A percentile compares a stretch with the other conserved stretches of the same genome.
These are phyloP conservation scores for Podospora didyma DNA, from an alignment of 495 filamentous ascomycete species.

Conservation along the genomic window DNA sequence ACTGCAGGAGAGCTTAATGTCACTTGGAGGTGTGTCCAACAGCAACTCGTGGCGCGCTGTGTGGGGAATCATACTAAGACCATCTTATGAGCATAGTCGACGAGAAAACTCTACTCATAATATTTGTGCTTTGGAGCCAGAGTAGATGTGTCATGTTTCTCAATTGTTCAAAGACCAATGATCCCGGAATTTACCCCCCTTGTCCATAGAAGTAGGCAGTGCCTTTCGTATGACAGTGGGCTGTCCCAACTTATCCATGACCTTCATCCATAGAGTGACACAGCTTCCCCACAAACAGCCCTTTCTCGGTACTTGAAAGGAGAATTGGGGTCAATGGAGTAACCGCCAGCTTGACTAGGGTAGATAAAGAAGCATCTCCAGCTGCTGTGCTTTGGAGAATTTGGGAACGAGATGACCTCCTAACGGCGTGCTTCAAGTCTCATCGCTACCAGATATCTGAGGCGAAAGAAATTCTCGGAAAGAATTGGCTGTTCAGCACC, in stretches of 20 bases:
- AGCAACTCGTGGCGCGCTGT: too few species aligned
- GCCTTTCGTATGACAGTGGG: background rate
- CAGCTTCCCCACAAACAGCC: constrained; percentile 8
- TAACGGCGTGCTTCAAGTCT: too few species aligned
- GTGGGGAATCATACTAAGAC: too few species aligned
- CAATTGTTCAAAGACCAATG: too few species aligned
- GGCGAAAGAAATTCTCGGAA: background rate
- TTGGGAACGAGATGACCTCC: too few species aligned
- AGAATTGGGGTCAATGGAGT: background rate
- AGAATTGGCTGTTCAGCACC: background rate
- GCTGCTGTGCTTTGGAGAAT: too few species aligned
- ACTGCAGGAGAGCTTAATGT: too few species aligned
- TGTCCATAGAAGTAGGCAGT: background rate
- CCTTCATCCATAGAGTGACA: constrained; percentile 2
- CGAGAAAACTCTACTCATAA: too few species aligned
- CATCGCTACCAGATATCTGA: background rate
- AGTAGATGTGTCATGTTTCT: too few species aligned
- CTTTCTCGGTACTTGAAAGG: constrained; percentile 10
- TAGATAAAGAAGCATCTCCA: background rate
- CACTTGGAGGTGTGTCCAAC: too few species aligned
- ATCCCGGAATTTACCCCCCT: background rate
- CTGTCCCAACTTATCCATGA: constrained; percentile 5
- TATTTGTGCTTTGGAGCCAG: too few species aligned
- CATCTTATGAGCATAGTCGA: too few species aligned
- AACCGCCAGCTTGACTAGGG: background rate